These are phyloP conservation scores for Blepharisma japonicum DNA, from an alignment of 73 alveolate species.

Conservation along the genomic window DNA sequence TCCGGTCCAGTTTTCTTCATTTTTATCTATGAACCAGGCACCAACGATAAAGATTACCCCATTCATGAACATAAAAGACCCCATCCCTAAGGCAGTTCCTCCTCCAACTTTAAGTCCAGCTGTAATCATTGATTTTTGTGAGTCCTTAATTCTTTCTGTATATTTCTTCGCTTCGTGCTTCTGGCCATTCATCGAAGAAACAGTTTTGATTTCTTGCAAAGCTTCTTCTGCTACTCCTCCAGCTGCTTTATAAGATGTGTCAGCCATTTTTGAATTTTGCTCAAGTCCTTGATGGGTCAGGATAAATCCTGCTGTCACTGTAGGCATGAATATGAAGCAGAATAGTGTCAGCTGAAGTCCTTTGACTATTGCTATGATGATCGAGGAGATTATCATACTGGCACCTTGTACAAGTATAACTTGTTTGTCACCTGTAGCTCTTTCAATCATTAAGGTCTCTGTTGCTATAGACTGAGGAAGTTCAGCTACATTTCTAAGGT, in stretches of 20 bases:
- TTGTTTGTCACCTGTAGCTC: constrained; percentile 69
- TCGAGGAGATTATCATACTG: constrained; percentile 44
- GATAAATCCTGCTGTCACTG: constrained; percentile 17
- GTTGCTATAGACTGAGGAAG: background rate
- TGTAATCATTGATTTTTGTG: background rate
- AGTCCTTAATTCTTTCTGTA: background rate
- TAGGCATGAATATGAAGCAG: constrained; percentile 41
- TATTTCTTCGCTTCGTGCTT: constrained; percentile 29
- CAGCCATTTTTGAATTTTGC: constrained; percentile 35
- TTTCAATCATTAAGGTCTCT: constrained; percentile 34
- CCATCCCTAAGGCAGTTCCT: constrained; percentile 12
- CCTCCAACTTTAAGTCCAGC: constrained; percentile 1
- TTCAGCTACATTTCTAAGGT: constrained; percentile 6
- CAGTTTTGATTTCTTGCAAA: constrained; percentile 59
- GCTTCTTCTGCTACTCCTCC: constrained; percentile 69
- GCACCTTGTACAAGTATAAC: constrained; percentile 44
- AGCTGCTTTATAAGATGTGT: constrained; percentile 44
- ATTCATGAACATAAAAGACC: background rate
- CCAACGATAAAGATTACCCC: constrained; percentile 7
- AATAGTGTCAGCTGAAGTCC: constrained; percentile 59
- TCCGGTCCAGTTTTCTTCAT: background rate
- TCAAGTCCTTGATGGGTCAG: constrained; percentile 28
- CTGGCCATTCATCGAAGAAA: constrained; percentile 41
- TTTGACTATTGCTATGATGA: constrained; percentile 43
- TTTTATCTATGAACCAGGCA: background rate